These are phyloP conservation scores for Cladophialophora carrionii DNA, from an alignment of 2,329 filamentous ascomycete species.

Conservation along the genomic window DNA sequence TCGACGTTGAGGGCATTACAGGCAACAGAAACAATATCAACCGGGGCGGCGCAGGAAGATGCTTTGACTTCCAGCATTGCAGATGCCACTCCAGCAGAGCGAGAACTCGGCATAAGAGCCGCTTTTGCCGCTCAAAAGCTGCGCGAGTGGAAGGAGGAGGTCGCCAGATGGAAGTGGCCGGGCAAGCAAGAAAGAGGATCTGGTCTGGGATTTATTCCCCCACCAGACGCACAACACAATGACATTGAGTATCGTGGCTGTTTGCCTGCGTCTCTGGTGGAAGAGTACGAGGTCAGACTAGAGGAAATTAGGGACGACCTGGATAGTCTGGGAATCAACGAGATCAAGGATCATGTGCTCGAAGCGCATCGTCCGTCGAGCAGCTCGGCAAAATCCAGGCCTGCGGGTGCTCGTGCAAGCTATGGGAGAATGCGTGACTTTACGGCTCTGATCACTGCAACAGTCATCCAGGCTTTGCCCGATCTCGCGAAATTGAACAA, in stretches of 20 bases:
- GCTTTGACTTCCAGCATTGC: constrained; percentile 56
- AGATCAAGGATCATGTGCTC: constrained; percentile 85
- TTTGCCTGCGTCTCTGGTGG: constrained; percentile 66
- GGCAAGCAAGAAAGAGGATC: constrained; percentile 44
- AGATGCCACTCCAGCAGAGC: constrained; percentile 59
- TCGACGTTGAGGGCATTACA: constrained; percentile 57
- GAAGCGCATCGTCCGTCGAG: constrained; percentile 65
- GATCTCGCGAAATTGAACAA: constrained; percentile 73
- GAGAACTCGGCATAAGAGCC: constrained; percentile 62
- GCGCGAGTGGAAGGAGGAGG: constrained; percentile 61
- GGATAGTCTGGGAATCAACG: constrained; percentile 59
- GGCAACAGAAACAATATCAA: constrained; percentile 47
- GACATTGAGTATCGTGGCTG: constrained; percentile 67
- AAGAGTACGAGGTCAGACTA: constrained; percentile 71
- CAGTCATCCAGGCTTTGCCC: constrained; percentile 85
- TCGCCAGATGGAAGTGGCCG: constrained; percentile 64
- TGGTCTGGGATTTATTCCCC: constrained; percentile 50
- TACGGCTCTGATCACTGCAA: constrained; percentile 85
- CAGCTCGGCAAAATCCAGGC: constrained; percentile 49
- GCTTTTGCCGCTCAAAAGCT: constrained; percentile 63
- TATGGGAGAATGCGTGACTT: constrained; percentile 83
- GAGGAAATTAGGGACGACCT: constrained; percentile 67
- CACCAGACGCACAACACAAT: constrained; percentile 20
- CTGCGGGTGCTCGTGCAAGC: constrained; percentile 49
- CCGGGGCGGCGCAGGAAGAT: constrained; percentile 47